Evolutionary conservation across 768 basidiomycete species (phyloP).

Genomic region (Leccinum arenicola): DNA sequence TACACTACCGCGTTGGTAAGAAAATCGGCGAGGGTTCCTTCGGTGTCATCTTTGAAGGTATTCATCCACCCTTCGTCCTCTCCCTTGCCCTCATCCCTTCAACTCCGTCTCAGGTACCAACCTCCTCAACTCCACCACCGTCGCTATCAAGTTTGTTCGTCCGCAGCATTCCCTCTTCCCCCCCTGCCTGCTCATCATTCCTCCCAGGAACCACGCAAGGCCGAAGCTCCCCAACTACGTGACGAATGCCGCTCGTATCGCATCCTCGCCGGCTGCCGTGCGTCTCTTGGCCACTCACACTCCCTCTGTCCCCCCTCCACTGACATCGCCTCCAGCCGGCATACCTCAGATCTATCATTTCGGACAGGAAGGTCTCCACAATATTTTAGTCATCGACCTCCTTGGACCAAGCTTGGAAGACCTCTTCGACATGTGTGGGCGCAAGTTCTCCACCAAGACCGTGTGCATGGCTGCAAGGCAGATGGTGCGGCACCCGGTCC

Average conservation of each 20-base stretch:
- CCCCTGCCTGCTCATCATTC: slow-evolving; percentile 11
- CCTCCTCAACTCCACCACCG: slow-evolving; percentile 95
- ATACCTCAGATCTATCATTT: slow-evolving; percentile 99
- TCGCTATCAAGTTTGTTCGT: slow-evolving; percentile 99
- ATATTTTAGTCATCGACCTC: slow-evolving; percentile 97
- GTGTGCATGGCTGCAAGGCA: slow-evolving; percentile 99
- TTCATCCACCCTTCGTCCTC: slow-evolving; percentile 6
- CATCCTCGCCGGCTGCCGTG: slow-evolving; percentile 86
- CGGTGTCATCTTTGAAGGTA: slow-evolving; percentile 92
- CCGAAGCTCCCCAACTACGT: slow-evolving; percentile 95
- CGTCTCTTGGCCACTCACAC: slow-evolving; percentile 34
- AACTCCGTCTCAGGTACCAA: slow-evolving; percentile 71
- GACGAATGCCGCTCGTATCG: slow-evolving; percentile 99
- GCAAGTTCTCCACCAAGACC: slow-evolving; percentile 97
- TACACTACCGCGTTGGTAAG: slow-evolving; percentile 97
- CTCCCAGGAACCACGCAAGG: slow-evolving; percentile 79
- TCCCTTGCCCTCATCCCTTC: not conserved
- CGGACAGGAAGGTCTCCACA: slow-evolving; percentile 97
- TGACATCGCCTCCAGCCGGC: slow-evolving; percentile 58
- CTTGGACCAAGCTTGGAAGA: slow-evolving; percentile 97
- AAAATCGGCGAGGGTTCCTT: slow-evolving; percentile 99
- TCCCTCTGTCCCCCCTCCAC: slow-evolving; percentile 10
- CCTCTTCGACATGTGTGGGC: slow-evolving; percentile 97
- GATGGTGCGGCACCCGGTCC: slow-evolving; percentile 58
- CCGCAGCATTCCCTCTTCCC: not conserved